Base-by-base conservation (phyloP, 78 protist species). In the Emiliania huxleyi region DNA sequence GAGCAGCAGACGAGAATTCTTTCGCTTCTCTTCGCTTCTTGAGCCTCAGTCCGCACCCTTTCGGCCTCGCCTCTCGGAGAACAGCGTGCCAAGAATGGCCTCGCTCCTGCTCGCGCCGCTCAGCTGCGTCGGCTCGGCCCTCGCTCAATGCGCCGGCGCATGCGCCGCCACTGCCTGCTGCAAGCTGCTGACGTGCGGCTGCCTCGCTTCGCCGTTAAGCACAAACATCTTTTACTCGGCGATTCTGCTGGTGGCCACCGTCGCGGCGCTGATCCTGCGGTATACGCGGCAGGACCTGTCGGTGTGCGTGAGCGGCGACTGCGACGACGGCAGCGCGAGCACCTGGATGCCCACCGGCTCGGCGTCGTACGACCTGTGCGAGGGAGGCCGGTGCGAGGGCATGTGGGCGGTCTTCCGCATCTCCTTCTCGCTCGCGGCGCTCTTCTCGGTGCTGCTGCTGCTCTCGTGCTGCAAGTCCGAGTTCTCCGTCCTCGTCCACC, bases 351-450 rank as follows among this genome's bases (percentile, higher is more conserved):
- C 62, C 62, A 15, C 62, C 15, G 62, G 15, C 15, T 62, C 75
- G 75, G 11, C 11, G 29, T 62, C 48, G 48, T 77, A 77, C 85
- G 29, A 18, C 18, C 15, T 77, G 15, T 77, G 85, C 85, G 21
- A 35, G 1, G 1, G 35, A 37, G 46, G 6, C 48, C 37, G 11
- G 2, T 77, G 85, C 85, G 2, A 37, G 26, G 85, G 85, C 46
- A 18, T 22, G 25, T 77, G 85, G 85, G 44, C 85, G 26, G 85
- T 77, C 85, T 77, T 23, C 85, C 85, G 85, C 85, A 15, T 77
- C 48, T 40, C 85, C 4, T 77, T 77, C 85, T 21, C 85, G 19
- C 37, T 71, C 48, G 18, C 33, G 4, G 23, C 33, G 35, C 11
- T 77, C 85, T 77, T 77, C 85, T 40, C 40, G 19, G 48, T 40